Evolutionary conservation across 2,329 filamentous ascomycete genomes (phyloP).

Genomic region (Fusarium falciforme): DNA sequence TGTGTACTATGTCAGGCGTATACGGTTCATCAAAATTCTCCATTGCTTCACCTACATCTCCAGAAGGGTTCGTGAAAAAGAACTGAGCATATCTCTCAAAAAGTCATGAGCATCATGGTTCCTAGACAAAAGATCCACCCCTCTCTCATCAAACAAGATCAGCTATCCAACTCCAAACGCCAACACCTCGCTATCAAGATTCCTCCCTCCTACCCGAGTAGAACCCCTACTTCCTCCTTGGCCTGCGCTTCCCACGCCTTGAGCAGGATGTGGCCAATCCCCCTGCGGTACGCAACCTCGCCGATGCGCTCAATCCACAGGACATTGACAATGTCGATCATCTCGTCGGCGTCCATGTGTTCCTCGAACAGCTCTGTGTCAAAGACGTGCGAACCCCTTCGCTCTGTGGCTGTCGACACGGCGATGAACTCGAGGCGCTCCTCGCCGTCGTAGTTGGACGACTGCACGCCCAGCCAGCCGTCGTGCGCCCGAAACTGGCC

Average conservation of each 20-base stretch:
- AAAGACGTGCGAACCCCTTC: slow-evolving; percentile 55
- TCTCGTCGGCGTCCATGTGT: slow-evolving; percentile 55
- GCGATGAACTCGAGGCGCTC: slow-evolving; percentile 59
- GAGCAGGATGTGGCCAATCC: slow-evolving; percentile 56
- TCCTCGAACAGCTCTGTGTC: slow-evolving; percentile 54
- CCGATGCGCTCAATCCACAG: slow-evolving; percentile 60
- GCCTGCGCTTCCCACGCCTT: slow-evolving; percentile 55
- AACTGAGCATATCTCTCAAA: not conserved
- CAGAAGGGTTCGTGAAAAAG: not conserved
- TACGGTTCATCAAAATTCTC: not conserved
- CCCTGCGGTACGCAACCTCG: slow-evolving; percentile 54
- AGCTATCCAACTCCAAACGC: slow-evolving; percentile 15
- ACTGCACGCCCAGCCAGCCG: slow-evolving; percentile 58
- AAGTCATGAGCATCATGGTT: not conserved
- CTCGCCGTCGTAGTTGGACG: slow-evolving; percentile 59
- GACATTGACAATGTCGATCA: slow-evolving; percentile 59
- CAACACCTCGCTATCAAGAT: slow-evolving; percentile 32
- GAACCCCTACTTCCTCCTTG: slow-evolving; percentile 54
- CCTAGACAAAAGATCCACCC: slow-evolving; percentile 1
- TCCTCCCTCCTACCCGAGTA: slow-evolving; percentile 50
- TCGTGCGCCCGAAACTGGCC: slow-evolving; percentile 58
- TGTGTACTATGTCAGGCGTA: not conserved
- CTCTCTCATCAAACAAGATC: slow-evolving; percentile 1
- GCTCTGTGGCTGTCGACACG: slow-evolving; percentile 55
- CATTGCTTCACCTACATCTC: not conserved